These are phyloP conservation scores for Cyberlindnera subsufficiens DNA, from an alignment of 805 yeast genomes.

Conservation along the genomic window DNA sequence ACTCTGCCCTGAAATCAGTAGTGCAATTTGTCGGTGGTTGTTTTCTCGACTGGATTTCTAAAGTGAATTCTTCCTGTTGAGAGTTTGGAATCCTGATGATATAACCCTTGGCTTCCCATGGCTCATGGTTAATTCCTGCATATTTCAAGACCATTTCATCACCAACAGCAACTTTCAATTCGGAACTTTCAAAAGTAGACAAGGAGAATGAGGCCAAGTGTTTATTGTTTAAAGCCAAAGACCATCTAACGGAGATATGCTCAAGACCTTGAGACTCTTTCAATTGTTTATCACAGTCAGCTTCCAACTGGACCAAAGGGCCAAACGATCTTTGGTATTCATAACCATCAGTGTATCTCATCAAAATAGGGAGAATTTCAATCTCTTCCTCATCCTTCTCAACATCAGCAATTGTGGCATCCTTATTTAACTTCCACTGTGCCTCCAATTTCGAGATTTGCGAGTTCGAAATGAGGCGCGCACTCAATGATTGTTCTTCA, in stretches of 20 bases:
- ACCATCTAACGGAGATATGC: slow-evolving; percentile 71
- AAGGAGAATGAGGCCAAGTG: slow-evolving; percentile 66
- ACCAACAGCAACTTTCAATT: slow-evolving; percentile 72
- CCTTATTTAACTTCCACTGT: slow-evolving; percentile 70
- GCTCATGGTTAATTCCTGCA: slow-evolving; percentile 46
- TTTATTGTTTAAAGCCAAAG: slow-evolving; percentile 54
- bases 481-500: slow-evolving; percentile 53
- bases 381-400: slow-evolving; percentile 44
- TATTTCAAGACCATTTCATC: slow-evolving; percentile 72
- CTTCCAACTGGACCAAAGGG: slow-evolving; percentile 76
- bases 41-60: slow-evolving; percentile 49
- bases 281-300: slow-evolving; percentile 67
- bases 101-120: slow-evolving; percentile 72
- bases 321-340: slow-evolving; percentile 83
- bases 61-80: slow-evolving; percentile 58
- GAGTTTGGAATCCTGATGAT: slow-evolving; percentile 68
- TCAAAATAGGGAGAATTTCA: slow-evolving; percentile 63
- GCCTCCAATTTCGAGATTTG: slow-evolving; percentile 73
- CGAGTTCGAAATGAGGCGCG: slow-evolving; percentile 50
- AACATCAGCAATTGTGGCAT: slow-evolving; percentile 66
- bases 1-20: slow-evolving; percentile 73
- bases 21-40: slow-evolving; percentile 55
- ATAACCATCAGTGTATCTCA: slow-evolving; percentile 76
- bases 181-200: slow-evolving; percentile 60
- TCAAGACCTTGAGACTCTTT: slow-evolving; percentile 76